Conservation (phyloP, 2,329 filamentous ascomycete species). For the Coniochaeta sp. region DNA sequence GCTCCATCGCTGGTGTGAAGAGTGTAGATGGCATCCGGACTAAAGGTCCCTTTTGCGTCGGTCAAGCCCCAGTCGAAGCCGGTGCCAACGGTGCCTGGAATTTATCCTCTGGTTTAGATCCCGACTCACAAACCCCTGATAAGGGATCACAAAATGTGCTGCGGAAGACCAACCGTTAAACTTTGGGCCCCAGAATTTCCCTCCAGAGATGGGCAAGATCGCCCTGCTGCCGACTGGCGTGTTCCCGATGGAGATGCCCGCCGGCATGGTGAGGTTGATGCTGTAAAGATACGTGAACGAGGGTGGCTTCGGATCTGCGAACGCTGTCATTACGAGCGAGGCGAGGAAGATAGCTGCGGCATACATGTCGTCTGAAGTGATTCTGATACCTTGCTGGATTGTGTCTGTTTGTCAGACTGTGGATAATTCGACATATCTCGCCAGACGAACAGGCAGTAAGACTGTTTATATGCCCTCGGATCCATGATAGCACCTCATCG, state of each 20-base stretch:
- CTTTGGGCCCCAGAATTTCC: constrained; percentile 25
- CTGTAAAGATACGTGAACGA: constrained; percentile 18
- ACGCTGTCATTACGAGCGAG: neutral
- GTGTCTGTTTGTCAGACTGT: neutral
- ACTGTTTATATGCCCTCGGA: neutral
- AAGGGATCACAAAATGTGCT: too few relatives aligned
- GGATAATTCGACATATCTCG: neutral
- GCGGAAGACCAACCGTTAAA: constrained; percentile 14
- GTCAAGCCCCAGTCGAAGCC: constrained; percentile 30
- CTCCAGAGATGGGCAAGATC: constrained; percentile 27
- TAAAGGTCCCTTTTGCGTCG: constrained; percentile 25
- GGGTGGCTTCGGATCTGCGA: constrained; percentile 9
- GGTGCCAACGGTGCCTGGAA: constrained; percentile 4
- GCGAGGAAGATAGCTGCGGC: neutral
- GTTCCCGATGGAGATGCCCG: constrained; percentile 13
- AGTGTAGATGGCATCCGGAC: constrained; percentile 29
- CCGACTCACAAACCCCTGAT: too few relatives aligned
- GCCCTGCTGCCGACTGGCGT: constrained; percentile 15
- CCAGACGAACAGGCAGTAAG: neutral
- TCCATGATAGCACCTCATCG: neutral
- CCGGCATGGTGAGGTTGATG: constrained; percentile 15
- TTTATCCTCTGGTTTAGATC: neutral
- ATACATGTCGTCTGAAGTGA: neutral
- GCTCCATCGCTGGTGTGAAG: constrained; percentile 28
- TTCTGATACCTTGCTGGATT: neutral